A percentile compares a stretch with the other conserved stretches of the same genome.
Conservation (phyloP, 2,329 filamentous ascomycete species). For the Scolecobasidium constrictum region DNA sequence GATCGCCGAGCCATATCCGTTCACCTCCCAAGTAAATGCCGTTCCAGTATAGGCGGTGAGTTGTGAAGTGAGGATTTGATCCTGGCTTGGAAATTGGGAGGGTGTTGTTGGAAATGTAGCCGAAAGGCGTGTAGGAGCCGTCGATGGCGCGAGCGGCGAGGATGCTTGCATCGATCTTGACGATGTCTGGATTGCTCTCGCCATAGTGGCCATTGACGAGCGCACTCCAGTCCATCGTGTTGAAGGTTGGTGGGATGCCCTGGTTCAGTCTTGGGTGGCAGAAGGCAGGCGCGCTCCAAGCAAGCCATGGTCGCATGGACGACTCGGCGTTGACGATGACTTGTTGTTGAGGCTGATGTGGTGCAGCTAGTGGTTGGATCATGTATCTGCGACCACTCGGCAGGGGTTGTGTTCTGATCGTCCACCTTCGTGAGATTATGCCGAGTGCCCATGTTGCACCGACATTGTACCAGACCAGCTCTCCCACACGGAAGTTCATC, state of each 20-base stretch:
- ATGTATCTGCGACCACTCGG: conserved; percentile 24
- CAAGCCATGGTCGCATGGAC: conserved; percentile 44
- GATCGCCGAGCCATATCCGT: conserved; percentile 49
- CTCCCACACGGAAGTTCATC: conserved; percentile 43
- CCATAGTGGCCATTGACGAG: conserved; percentile 33
- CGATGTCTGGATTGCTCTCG: conserved; percentile 28
- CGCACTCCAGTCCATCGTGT: conserved; percentile 40
- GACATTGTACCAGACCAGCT: conserved; percentile 46
- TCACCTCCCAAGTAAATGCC: conserved; percentile 47
- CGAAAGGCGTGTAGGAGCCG: conserved; percentile 42
- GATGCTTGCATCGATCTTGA: conserved; percentile 45
- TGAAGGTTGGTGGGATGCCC: conserved; percentile 30
- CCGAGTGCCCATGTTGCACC: conserved; percentile 43
- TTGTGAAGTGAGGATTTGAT: conserved; percentile 10
- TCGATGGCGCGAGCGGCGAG: conserved; percentile 46
- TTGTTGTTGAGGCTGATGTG: conserved; percentile 22
- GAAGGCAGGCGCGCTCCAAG: conserved; percentile 45
- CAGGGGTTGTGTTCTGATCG: conserved; percentile 19
- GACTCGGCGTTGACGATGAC: conserved; percentile 30
- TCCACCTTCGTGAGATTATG: conserved; percentile 31
- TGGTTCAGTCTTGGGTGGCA: conserved; percentile 34
- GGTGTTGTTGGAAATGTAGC: conserved; percentile 25
- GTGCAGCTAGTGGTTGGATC: conserved; percentile 39
- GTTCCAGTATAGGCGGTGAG: conserved; percentile 27
- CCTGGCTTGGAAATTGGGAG: conserved; percentile 20